Conservation (phyloP, 495 filamentous ascomycete genomes). For the Neurospora tetrasperma region DNA sequence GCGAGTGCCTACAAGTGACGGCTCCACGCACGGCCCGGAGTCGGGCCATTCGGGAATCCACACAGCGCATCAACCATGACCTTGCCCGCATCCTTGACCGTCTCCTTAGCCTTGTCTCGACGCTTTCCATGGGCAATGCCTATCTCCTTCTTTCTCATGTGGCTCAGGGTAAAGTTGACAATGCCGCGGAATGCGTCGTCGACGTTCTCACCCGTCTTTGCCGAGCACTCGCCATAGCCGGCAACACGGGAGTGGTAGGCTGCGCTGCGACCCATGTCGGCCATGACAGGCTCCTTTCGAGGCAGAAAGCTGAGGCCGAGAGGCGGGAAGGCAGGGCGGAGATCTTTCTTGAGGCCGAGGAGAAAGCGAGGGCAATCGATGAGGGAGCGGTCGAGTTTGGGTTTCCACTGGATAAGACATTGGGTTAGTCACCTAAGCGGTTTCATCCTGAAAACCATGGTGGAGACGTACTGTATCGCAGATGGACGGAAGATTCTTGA, state of each 20-base stretch:
- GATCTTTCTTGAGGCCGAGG: conserved; percentile 20
- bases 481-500: conserved; percentile 5
- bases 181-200: conserved; percentile 6
- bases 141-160: conserved; percentile 1
- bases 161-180: conserved; percentile 2
- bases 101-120: conserved; percentile 1
- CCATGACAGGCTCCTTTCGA: conserved; percentile 1
- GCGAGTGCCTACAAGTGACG: background rate
- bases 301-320: conserved; percentile 12
- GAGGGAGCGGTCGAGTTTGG: conserved; percentile 13
- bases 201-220: conserved; percentile 11
- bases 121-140: background rate
- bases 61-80: background rate
- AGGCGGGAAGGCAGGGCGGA: conserved; percentile 1
- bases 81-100: background rate
- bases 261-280: background rate
- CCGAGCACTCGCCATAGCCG: conserved; percentile 18
- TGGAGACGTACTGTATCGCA: conserved; percentile 6
- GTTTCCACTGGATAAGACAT: conserved; percentile 16
- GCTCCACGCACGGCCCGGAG: background rate
- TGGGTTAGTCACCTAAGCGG: background rate
- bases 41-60: background rate
- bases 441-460: too few species aligned
- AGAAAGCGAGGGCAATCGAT: conserved; percentile 16
- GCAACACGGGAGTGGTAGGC: conserved; percentile 1